These are phyloP conservation scores for Microcyclosporella mali DNA, from an alignment of 2,329 filamentous ascomycete genomes.

Conservation along the genomic window DNA sequence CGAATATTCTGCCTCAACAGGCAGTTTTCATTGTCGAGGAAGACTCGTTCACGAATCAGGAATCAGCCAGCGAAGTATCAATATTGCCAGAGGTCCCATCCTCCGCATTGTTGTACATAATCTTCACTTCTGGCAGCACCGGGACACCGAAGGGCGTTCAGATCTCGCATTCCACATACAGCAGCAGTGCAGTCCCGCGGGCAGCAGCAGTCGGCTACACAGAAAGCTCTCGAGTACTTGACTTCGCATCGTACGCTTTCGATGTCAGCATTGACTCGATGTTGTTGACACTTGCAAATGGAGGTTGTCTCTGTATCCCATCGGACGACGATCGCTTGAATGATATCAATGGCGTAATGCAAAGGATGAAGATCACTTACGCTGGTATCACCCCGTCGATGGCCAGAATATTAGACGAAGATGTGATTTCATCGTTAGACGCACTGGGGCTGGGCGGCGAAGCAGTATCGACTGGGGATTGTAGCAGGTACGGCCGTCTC, in stretches of 20 bases:
- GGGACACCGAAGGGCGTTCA: slow-evolving; percentile 18
- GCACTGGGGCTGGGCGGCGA: background rate
- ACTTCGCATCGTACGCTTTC: slow-evolving; percentile 15
- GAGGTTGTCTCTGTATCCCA: slow-evolving; percentile 9
- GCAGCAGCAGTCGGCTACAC: background rate
- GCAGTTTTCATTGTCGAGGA: too few relatives aligned
- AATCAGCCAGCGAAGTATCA: too few relatives aligned
- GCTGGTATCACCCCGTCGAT: background rate
- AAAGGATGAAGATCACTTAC: background rate
- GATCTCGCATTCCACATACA: slow-evolving; percentile 3
- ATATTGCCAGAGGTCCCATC: background rate
- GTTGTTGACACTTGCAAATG: background rate
- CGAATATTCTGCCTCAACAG: too few relatives aligned
- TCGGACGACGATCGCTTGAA: slow-evolving; percentile 44
- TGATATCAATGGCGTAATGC: slow-evolving; percentile 29
- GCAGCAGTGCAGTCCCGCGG: background rate
- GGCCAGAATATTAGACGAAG: background rate
- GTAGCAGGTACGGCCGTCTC: background rate
- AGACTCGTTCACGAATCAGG: too few relatives aligned
- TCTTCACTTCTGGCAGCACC: slow-evolving; percentile 22
- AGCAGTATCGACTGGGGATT: background rate
- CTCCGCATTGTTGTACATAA: slow-evolving; percentile 10
- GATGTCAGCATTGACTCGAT: slow-evolving; percentile 5
- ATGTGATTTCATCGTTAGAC: background rate
- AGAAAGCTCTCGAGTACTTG: background rate